A percentile compares a stretch with the other conserved stretches of the same genome.
phyloP scores from a whole-genome alignment of 2,329 filamentous ascomycete species.

The Colletotrichum shisoi region DNA sequence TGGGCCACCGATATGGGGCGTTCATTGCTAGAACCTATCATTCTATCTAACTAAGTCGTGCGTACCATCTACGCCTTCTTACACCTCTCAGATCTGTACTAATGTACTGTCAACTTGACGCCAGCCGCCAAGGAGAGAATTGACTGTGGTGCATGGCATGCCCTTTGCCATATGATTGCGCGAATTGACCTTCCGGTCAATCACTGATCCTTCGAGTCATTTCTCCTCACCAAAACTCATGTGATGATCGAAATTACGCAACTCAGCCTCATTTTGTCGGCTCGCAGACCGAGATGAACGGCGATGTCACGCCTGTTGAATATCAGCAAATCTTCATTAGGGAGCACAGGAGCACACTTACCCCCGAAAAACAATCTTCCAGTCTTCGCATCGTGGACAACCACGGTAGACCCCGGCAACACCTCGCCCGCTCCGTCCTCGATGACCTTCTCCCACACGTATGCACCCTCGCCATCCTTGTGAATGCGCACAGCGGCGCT shows the following conservation, averaged over 20 bases:
- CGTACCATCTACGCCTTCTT: not conserved
- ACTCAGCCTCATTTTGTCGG: conserved; percentile 4
- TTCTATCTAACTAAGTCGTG: not conserved
- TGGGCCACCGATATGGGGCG: not conserved
- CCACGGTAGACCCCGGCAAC: conserved; percentile 43
- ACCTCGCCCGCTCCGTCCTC: conserved; percentile 44
- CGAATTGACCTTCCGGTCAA: not conserved
- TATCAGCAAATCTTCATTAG: conserved; percentile 1
- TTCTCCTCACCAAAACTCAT: not conserved
- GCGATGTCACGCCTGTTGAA: conserved; percentile 39
- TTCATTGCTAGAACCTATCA: not conserved
- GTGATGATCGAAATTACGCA: not conserved
- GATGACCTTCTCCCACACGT: conserved; percentile 43
- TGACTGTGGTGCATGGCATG: not conserved
- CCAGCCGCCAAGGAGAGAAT: not conserved
- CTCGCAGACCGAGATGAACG: conserved; percentile 43
- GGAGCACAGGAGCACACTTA: conserved; percentile 30
- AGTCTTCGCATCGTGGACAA: conserved; percentile 44
- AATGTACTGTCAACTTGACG: too few relatives aligned
- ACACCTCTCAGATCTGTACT: not conserved
- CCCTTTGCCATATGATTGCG: not conserved
- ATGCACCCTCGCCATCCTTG: conserved; percentile 35
- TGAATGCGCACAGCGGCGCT: conserved; percentile 42
- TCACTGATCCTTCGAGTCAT: not conserved
- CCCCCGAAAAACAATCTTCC: conserved; percentile 44